Evolutionary conservation across 1,284 basidiomycete genomes (phyloP).

Genomic region (Tilletia walkeri): DNA sequence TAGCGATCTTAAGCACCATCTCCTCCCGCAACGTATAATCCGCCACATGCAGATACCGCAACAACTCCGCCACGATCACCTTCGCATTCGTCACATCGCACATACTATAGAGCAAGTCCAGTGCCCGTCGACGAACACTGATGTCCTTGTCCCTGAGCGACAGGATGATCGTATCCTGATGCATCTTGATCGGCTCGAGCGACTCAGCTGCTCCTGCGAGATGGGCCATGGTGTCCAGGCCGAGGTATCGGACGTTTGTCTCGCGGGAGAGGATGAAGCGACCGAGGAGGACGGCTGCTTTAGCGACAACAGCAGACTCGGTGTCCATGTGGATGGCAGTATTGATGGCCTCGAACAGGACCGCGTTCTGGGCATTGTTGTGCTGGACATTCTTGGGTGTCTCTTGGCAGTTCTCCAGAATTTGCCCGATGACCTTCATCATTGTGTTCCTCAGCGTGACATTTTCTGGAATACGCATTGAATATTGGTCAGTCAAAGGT

Average conservation of each 20-base stretch:
- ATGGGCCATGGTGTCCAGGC: constrained; percentile 97
- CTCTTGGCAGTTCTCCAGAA: constrained; percentile 91
- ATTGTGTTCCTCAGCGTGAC: constrained; percentile 73
- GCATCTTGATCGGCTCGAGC: constrained; percentile 86
- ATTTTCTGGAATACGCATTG: constrained; percentile 66
- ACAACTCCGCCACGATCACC: constrained; percentile 86
- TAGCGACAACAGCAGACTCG: constrained; percentile 81
- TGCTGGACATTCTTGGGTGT: constrained; percentile 93
- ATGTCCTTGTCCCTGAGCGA: constrained; percentile 96
- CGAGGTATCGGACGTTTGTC: constrained; percentile 96
- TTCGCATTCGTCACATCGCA: constrained; percentile 95
- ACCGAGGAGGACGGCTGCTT: constrained; percentile 86
- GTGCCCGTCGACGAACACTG: constrained; percentile 85
- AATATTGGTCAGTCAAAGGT: background rate
- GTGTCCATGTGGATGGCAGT: constrained; percentile 95
- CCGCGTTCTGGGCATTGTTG: constrained; percentile 95
- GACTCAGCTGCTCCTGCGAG: constrained; percentile 82
- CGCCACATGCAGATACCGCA: constrained; percentile 87
- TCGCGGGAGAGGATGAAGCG: constrained; percentile 95
- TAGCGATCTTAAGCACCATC: constrained; percentile 98
- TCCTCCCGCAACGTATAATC: constrained; percentile 95
- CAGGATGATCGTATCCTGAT: constrained; percentile 91
- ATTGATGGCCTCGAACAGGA: constrained; percentile 97
- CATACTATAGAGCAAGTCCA: constrained; percentile 98
- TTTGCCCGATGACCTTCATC: constrained; percentile 79